Evolutionary conservation across 192 early-diverging fungal species (phyloP).

Genomic region (Mortierella claussenii): DNA sequence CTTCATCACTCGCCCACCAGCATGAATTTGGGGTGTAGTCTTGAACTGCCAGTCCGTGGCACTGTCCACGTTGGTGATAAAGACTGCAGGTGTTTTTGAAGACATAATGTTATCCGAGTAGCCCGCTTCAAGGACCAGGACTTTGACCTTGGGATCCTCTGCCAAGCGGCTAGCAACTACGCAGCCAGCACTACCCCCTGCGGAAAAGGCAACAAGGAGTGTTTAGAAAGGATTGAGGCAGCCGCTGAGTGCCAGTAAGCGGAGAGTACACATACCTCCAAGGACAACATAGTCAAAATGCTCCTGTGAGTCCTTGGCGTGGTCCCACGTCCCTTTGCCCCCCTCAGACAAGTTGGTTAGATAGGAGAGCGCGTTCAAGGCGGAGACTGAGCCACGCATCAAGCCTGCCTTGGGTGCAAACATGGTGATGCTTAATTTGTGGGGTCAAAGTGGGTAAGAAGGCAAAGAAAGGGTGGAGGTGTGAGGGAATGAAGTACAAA

Average conservation of each 20-base stretch:
- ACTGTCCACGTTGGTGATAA: constrained; percentile 10
- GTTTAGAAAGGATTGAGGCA: neutral
- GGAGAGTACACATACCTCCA: constrained; percentile 15
- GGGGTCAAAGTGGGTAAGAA: neutral
- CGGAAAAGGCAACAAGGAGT: neutral
- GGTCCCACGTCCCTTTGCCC: constrained; percentile 30
- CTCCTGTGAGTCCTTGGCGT: constrained; percentile 19
- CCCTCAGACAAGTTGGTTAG: constrained; percentile 22
- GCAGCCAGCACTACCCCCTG: constrained; percentile 51
- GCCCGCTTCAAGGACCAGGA: constrained; percentile 36
- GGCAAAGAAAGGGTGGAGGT: too few species aligned
- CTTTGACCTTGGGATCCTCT: constrained; percentile 40
- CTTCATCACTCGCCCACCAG: constrained; percentile 13
- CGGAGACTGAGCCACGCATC: neutral
- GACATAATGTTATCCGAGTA: constrained; percentile 31
- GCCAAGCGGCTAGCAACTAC: constrained; percentile 40
- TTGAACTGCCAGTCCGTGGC: constrained; percentile 29
- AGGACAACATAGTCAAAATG: constrained; percentile 38
- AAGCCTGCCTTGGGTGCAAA: constrained; percentile 10
- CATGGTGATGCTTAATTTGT: constrained; percentile 12
- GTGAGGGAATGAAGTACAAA: neutral
- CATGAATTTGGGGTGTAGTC: constrained; percentile 21
- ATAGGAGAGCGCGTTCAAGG: constrained; percentile 10
- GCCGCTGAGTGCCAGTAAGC: neutral
- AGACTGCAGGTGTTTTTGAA: constrained; percentile 14